phyloP scores from a whole-genome alignment of 768 basidiomycete species.

The Termitomyces sp. region DNA sequence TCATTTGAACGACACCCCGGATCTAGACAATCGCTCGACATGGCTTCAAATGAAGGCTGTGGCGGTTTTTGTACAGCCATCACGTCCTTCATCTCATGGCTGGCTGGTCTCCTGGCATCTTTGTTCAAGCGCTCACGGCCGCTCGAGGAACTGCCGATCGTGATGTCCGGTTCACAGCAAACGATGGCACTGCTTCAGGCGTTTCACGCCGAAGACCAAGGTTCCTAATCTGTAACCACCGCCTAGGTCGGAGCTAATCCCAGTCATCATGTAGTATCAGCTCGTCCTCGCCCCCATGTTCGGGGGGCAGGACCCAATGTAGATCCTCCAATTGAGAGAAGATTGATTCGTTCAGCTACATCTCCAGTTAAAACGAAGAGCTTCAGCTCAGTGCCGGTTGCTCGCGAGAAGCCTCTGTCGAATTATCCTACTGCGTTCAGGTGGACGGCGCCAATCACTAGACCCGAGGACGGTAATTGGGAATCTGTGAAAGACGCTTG shows the following conservation, averaged over 20 bases:
- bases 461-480: neutral
- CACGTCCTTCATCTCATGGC: slow-evolving; percentile 16
- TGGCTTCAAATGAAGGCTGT: slow-evolving; percentile 8
- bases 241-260: neutral
- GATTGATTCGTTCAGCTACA: neutral
- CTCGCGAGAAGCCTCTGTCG: slow-evolving; percentile 6
- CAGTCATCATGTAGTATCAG: neutral
- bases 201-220: slow-evolving; percentile 5
- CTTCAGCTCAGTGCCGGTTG: neutral
- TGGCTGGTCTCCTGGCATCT: slow-evolving; percentile 4
- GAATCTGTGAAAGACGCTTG: neutral
- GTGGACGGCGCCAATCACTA: neutral
- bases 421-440: slow-evolving; percentile 9
- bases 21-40: neutral
- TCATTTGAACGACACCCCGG: slow-evolving; percentile 3
- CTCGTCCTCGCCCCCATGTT: neutral
- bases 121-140: slow-evolving; percentile 7
- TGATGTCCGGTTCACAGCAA: slow-evolving; percentile 11
- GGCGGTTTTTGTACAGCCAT: slow-evolving; percentile 7
- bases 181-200: slow-evolving; percentile 12
- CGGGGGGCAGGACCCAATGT: neutral
- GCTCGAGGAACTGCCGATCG: slow-evolving; percentile 12
- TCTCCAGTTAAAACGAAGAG: neutral
- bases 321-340: neutral
- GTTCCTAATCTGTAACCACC: neutral